Evolutionary conservation across 2,329 filamentous ascomycete species (phyloP), one percentile per base, ranked within the genome.

Genomic region (Neonectria hederae): DNA sequence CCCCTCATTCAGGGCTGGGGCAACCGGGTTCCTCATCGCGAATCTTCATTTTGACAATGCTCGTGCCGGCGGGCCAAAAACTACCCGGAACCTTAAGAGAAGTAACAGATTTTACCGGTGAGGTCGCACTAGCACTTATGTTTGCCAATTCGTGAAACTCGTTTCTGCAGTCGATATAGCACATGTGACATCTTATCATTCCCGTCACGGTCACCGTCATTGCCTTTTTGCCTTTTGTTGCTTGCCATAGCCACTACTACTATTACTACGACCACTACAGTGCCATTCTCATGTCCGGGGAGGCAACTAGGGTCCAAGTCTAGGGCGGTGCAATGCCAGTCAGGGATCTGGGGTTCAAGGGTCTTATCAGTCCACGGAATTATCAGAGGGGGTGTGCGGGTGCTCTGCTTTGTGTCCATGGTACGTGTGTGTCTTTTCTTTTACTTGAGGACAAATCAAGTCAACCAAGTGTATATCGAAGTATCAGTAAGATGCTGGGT

Each of bases 351-450:
- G 59, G 58, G 49, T 48, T 51, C 67, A 64, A 38, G 66, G 63
- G 62, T 55, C 70, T 72, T 72, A 72, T 72, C 70, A 70, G 59
- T 56, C 51, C 10, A n/a, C 32, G 54, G 53, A 49, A 64, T 24
- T 48, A 54, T 54, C 28, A 17, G 46, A 22, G 22, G 30, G 43
- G 28, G 45, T 30, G 48, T 53, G 49, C 32, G 48, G 28, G 30
- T 58, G 38, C 28, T 13, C 19, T 32, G 17, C 28, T 14, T 21
- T 6, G 28, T 28, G 48, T 51, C n/a, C 26, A 28, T 19, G 28
- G n/a, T 42, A 5, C 19, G 40, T 24, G 66, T 71, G 66, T 71
- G 68, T 71, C 68, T 63, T 70, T 46, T 35, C 43, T 54, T 66
- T 71, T 69, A 71, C 69, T 52, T 66, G 58, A 57, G 65, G 42